phyloP scores from a whole-genome alignment of 2,329 filamentous ascomycete genomes.

The Beauveria scarabaeidicola region DNA sequence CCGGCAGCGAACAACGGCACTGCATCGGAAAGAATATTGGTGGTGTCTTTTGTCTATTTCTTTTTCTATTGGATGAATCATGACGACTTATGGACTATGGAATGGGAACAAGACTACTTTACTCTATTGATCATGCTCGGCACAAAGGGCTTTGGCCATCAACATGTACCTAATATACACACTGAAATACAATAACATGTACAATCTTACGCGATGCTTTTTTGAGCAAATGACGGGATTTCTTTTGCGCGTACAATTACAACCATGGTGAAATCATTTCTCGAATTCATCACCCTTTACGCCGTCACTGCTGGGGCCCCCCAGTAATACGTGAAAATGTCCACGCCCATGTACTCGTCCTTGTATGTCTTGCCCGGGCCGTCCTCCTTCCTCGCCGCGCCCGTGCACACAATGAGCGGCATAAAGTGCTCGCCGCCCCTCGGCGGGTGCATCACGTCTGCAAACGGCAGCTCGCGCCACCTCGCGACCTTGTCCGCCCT shows the following conservation, averaged over 20 bases:
- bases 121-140: background rate
- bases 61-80: background rate
- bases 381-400: slow-evolving; percentile 31
- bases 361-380: slow-evolving; percentile 35
- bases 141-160: background rate
- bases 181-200: background rate
- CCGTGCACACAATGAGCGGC: slow-evolving; percentile 49
- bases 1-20: slow-evolving; percentile 11
- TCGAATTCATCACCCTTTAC: slow-evolving; percentile 10
- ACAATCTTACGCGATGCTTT: background rate
- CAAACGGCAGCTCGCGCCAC: slow-evolving; percentile 41
- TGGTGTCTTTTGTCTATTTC: background rate
- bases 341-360: slow-evolving; percentile 40
- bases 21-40: slow-evolving; percentile 1
- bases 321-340: slow-evolving; percentile 51
- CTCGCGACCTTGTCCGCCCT: slow-evolving; percentile 31
- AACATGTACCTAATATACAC: background rate
- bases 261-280: too few species aligned
- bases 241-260: too few species aligned
- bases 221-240: background rate
- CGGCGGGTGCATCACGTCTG: slow-evolving; percentile 45
- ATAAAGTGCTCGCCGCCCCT: slow-evolving; percentile 50
- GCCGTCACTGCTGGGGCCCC: slow-evolving; percentile 19
- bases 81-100: background rate
- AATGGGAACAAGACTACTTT: background rate